A percentile compares a stretch with the other conserved stretches of the same genome.
Conservation (phyloP, 1,139 yeast genomes). For the Spencermartinsiella ligniputridi region DNA sequence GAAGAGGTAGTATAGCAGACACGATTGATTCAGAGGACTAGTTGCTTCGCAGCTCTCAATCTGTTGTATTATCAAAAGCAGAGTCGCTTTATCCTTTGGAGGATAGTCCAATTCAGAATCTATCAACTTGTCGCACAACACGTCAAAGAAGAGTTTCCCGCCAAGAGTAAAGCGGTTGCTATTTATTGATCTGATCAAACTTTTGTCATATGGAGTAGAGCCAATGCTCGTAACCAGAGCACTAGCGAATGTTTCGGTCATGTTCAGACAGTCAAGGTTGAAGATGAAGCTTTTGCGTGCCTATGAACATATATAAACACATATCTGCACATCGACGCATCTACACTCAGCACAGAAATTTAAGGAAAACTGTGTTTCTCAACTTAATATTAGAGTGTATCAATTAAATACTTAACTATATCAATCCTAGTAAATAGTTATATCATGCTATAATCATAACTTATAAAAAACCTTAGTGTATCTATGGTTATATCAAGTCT, state of each 20-base stretch:
- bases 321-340: too few species aligned
- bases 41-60: conserved; percentile 19
- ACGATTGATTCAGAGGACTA: conserved; percentile 19
- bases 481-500: too few species aligned
- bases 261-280: too few species aligned
- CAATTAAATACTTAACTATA: too few species aligned
- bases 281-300: too few species aligned
- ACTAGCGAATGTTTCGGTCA: conserved; percentile 21
- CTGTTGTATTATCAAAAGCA: conserved; percentile 20
- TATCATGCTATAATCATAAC: too few species aligned
- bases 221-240: conserved; percentile 25
- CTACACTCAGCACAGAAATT: too few species aligned
- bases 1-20: conserved; percentile 28
- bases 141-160: conserved; percentile 26
- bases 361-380: too few species aligned
- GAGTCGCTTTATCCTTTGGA: conserved; percentile 20
- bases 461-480: too few species aligned
- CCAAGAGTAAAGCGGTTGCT: conserved; percentile 14
- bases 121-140: conserved; percentile 21
- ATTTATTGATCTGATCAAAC: conserved; percentile 9
- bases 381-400: too few species aligned
- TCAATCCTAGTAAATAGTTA: too few species aligned
- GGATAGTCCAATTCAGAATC: conserved; percentile 24
- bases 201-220: conserved; percentile 22
- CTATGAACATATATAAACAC: too few species aligned